Evolutionary conservation across 202 grass and related monocot species (phyloP).

Genomic region (Zizania palustris): DNA sequence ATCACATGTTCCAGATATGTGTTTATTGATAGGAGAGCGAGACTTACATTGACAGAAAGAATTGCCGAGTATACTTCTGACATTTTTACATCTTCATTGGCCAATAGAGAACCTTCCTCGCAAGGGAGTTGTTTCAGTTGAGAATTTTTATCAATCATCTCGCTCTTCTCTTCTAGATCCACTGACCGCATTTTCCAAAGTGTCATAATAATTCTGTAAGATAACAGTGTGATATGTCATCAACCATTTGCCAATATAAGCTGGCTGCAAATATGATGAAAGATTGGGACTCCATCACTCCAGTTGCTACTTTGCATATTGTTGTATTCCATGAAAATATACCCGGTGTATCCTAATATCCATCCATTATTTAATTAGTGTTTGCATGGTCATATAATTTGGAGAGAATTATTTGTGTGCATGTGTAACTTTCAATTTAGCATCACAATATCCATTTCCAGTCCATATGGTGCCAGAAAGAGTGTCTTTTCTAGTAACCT

Average conservation of each 20-base stretch:
- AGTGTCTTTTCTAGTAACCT: background rate
- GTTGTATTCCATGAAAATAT: background rate
- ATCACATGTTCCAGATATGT: slow-evolving; percentile 8
- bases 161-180: slow-evolving; percentile 52
- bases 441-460: background rate
- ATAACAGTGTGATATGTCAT: slow-evolving; percentile 36
- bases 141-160: slow-evolving; percentile 42
- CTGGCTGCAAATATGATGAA: slow-evolving; percentile 15
- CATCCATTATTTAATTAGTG: background rate
- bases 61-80: slow-evolving; percentile 51
- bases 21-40: slow-evolving; percentile 27
- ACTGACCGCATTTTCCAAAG: slow-evolving; percentile 60
- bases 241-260: slow-evolving; percentile 36
- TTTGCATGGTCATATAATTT: background rate
- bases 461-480: background rate
- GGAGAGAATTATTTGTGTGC: slow-evolving; percentile 8
- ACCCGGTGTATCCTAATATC: background rate
- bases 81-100: slow-evolving; percentile 61
- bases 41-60: slow-evolving; percentile 51
- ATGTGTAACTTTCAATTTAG: background rate
- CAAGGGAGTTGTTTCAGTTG: slow-evolving; percentile 49
- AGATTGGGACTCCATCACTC: slow-evolving; percentile 22
- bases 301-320: background rate
- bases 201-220: slow-evolving; percentile 67
- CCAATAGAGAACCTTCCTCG: slow-evolving; percentile 56